phyloP scores from a whole-genome alignment of 2,329 filamentous ascomycete genomes.

The Stylonectria norvegica region DNA sequence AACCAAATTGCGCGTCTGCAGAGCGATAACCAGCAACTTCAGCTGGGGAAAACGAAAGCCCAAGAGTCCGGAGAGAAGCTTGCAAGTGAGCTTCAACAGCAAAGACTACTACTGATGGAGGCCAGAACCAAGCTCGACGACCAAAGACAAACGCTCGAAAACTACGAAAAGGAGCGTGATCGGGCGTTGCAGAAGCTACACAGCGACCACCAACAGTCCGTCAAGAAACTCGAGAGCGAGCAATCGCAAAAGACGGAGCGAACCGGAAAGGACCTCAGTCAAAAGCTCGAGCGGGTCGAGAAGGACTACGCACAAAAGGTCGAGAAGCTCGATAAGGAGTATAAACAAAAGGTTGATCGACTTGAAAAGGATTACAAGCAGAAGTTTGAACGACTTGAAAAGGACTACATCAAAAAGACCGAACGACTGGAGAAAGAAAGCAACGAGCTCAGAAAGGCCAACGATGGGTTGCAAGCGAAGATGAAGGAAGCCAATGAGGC shows the following conservation, averaged over 20 bases:
- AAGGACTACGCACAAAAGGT: slow-evolving; percentile 18
- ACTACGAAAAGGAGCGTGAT: slow-evolving; percentile 20
- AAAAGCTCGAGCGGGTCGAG: slow-evolving; percentile 15
- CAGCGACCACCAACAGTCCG: slow-evolving; percentile 1
- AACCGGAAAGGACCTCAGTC: slow-evolving; percentile 14
- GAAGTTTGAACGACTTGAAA: slow-evolving; percentile 16
- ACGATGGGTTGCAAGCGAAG: not conserved
- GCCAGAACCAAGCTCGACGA: slow-evolving; percentile 14
- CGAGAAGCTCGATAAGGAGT: slow-evolving; percentile 6
- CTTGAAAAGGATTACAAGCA: slow-evolving; percentile 6
- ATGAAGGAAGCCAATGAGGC: slow-evolving; percentile 15
- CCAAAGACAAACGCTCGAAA: slow-evolving; percentile 17
- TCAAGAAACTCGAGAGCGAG: not conserved
- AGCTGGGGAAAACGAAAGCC: slow-evolving; percentile 23
- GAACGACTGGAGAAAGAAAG: slow-evolving; percentile 24
- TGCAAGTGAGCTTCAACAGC: slow-evolving; percentile 17
- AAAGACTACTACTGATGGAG: slow-evolving; percentile 13
- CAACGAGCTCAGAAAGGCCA: slow-evolving; percentile 13
- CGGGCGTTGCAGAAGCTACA: slow-evolving; percentile 14
- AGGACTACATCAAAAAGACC: slow-evolving; percentile 11
- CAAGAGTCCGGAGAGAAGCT: slow-evolving; percentile 21
- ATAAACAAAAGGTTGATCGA: not conserved
- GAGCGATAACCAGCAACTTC: slow-evolving; percentile 26
- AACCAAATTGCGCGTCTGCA: slow-evolving; percentile 21
- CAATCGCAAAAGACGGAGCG: not conserved